Percentiles rank a stretch among this genome's conserved stretches.
phyloP scores from a whole-genome alignment of 1,139 yeast species.

The Blastobotrys capitulatus region DNA sequence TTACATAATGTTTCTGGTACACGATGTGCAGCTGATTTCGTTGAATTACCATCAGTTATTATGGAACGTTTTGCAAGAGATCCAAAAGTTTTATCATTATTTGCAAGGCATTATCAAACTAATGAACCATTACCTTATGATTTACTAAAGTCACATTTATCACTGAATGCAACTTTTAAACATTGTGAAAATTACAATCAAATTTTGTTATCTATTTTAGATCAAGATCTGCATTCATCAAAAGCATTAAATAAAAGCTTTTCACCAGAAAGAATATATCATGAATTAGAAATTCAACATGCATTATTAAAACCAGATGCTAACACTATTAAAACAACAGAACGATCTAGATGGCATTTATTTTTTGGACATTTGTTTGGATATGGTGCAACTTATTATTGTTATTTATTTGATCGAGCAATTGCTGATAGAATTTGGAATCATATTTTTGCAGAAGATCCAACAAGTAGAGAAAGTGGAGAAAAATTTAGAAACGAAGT shows the following conservation, averaged over 20 bases:
- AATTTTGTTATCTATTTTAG: conserved; percentile 83
- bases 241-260: conserved; percentile 32
- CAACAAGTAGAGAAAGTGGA: conserved; percentile 69
- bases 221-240: conserved; percentile 65
- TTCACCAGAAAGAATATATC: conserved; percentile 57
- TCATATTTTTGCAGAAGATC: conserved; percentile 55
- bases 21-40: conserved; percentile 93
- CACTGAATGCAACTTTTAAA: conserved; percentile 50
- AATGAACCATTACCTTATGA: conserved; percentile 53
- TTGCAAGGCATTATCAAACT: conserved; percentile 71
- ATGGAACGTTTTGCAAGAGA: conserved; percentile 93
- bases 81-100: conserved; percentile 62
- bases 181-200: conserved; percentile 81
- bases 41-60: conserved; percentile 88
- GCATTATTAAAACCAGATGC: conserved; percentile 33
- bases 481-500: conserved; percentile 64
- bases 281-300: conserved; percentile 50
- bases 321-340: neutral
- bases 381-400: conserved; percentile 91
- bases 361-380: conserved; percentile 91
- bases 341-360: conserved; percentile 81
- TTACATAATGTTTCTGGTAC: conserved; percentile 93
- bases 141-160: conserved; percentile 47
- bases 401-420: conserved; percentile 87
- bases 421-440: conserved; percentile 86